These are phyloP conservation scores for Sisymbrium altissimum DNA, from an alignment of 345 rosid species.

Conservation along the genomic window DNA sequence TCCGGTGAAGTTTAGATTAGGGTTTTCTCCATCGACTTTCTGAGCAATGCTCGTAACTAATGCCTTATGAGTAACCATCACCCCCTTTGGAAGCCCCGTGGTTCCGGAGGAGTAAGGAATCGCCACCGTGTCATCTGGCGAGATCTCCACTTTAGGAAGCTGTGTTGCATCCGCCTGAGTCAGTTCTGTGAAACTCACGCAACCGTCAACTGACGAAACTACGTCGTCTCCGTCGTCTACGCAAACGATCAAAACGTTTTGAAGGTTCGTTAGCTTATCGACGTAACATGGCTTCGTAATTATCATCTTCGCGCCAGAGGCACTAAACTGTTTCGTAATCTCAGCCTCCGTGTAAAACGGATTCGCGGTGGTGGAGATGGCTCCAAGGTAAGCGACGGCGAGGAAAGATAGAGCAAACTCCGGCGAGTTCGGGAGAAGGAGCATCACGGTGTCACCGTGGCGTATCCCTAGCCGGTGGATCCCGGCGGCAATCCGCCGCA, in stretches of 20 bases:
- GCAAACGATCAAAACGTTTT: neutral
- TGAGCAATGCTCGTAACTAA: constrained; percentile 80
- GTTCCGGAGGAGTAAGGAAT: constrained; percentile 95
- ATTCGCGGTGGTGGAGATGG: constrained; percentile 66
- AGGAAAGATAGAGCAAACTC: constrained; percentile 71
- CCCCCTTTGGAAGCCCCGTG: constrained; percentile 94
- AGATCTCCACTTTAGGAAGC: constrained; percentile 41
- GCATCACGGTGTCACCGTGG: constrained; percentile 70
- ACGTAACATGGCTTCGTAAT: constrained; percentile 51
- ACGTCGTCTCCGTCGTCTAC: neutral
- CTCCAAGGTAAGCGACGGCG: constrained; percentile 64
- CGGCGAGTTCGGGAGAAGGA: constrained; percentile 64
- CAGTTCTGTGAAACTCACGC: constrained; percentile 54
- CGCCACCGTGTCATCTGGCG: constrained; percentile 67
- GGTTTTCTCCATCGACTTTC: constrained; percentile 93
- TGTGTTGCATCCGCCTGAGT: constrained; percentile 41
- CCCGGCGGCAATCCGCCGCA: constrained; percentile 61
- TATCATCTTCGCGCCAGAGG: constrained; percentile 53
- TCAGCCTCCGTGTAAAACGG: constrained; percentile 71
- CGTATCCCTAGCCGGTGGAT: constrained; percentile 53
- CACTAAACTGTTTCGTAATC: constrained; percentile 57
- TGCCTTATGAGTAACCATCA: constrained; percentile 79
- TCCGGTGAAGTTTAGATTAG: constrained; percentile 57
- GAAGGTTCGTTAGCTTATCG: constrained; percentile 48
- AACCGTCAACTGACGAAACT: constrained; percentile 34